Evolutionary conservation across 2,329 filamentous ascomycete species (phyloP).

Genomic region (Fusarium poae): DNA sequence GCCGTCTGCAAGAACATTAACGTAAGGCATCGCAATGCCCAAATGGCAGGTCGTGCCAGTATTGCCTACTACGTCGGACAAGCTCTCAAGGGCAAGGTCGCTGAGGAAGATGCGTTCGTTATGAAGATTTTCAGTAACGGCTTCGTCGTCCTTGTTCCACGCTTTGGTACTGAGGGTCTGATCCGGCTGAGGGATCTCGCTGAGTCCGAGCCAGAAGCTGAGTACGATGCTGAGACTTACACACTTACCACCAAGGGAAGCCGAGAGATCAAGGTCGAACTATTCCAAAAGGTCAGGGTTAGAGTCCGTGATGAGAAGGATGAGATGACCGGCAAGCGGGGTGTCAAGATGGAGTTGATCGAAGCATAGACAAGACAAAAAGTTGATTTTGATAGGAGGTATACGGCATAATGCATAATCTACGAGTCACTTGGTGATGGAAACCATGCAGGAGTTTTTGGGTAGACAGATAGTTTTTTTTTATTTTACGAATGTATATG

Average conservation of each 20-base stretch:
- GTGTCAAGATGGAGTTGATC: conserved; percentile 81
- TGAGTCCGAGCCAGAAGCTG: conserved; percentile 80
- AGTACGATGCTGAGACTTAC: conserved; percentile 89
- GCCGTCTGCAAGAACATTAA: conserved; percentile 99
- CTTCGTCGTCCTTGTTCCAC: conserved; percentile 94
- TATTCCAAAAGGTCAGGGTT: conserved; percentile 93
- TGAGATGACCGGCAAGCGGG: conserved; percentile 94
- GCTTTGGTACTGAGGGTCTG: conserved; percentile 94
- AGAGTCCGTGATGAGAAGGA: conserved; percentile 93
- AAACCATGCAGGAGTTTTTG: conserved; percentile 36
- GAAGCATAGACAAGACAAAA: conserved; percentile 39
- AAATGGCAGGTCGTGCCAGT: conserved; percentile 91
- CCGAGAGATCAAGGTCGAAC: conserved; percentile 73
- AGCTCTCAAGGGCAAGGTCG: conserved; percentile 81
- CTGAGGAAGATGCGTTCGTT: conserved; percentile 91
- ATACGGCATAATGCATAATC: conserved; percentile 33
- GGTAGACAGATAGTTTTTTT: conserved; percentile 44
- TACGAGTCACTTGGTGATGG: conserved; percentile 24
- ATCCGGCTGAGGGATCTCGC: conserved; percentile 88
- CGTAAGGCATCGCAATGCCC: conserved; percentile 94
- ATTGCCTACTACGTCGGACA: conserved; percentile 99
- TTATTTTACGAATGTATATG: conserved; percentile 47
- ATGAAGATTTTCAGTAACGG: conserved; percentile 99
- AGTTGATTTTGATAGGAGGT: background rate
- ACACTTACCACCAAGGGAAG: conserved; percentile 73